Evolutionary conservation across 2,329 filamentous ascomycete species (phyloP), one percentile per base, ranked within the genome.

Genomic region (Incumbomyces delicatus): DNA sequence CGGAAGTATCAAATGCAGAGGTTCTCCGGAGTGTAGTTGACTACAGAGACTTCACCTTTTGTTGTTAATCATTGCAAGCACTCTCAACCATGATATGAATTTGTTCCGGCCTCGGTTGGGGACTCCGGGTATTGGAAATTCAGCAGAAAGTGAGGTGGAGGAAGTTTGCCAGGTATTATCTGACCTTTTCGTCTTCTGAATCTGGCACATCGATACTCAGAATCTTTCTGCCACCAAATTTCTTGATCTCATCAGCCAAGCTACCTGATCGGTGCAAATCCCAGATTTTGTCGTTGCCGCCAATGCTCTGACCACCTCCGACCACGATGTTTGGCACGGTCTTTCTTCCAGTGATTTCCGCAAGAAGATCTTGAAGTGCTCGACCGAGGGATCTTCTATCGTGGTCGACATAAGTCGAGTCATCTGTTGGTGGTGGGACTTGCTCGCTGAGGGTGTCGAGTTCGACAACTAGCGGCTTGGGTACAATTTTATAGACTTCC

Each of bases 281-380:
- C 41, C 79, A 76, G 47, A 98, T 77, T 50, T 95, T 87, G 61
- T 96, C 90, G 41, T 87, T 81, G 17, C 92, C 92, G 39, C 92
- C 92, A 51, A 96, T 87, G 65, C 85, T 92, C 63, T 83, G 81
- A 38, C 87, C 88, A 38, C 42, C 31, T 59, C 87, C 86, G 58
- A 98, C 75, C 57, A 98, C 74, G 31, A 96, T 76, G 61, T 98
- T 98, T 13, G 92, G 92, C 0, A 98, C 92, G 0, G 92, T 98
- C 50, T 72, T 74, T 41, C 90, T 78, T 37, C 85, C 85, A 0
- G 92, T 96, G 61, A 78, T 83, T 50, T 81, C 76, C 13, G 66
- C 74, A 8, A 98, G 72, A 14, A 78, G 75, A 8, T 74, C 76
- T 65, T 98, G 92, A 35, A 98, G 67, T 46, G 77, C 67, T 1